These are phyloP conservation scores for Epithele typhae DNA, from an alignment of 768 basidiomycete genomes.

Conservation along the genomic window DNA sequence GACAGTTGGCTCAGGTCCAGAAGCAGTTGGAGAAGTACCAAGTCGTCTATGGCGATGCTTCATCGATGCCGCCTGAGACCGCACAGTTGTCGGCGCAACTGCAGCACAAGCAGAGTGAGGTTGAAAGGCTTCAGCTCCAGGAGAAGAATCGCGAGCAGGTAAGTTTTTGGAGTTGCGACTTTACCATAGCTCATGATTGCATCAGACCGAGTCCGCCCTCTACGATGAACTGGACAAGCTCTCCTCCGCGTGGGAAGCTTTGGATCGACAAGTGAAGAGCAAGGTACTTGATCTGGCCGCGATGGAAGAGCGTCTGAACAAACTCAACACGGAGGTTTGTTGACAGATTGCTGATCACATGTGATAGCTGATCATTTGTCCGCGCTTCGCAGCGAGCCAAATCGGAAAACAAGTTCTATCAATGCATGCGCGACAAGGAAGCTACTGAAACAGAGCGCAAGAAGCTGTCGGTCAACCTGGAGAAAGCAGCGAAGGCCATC, in stretches of 20 bases:
- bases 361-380: neutral
- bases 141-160: conserved; percentile 65
- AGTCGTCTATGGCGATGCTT: conserved; percentile 55
- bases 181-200: neutral
- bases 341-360: neutral
- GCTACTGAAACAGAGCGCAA: conserved; percentile 75
- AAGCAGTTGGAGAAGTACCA: conserved; percentile 59
- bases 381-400: conserved; percentile 75
- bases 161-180: conserved; percentile 15
- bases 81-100: conserved; percentile 50
- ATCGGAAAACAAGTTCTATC: conserved; percentile 91
- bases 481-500: conserved; percentile 58
- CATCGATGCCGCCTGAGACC: conserved; percentile 46
- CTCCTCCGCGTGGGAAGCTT: conserved; percentile 80
- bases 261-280: conserved; percentile 75
- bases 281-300: conserved; percentile 80
- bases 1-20: conserved; percentile 41
- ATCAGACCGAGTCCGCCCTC: conserved; percentile 69
- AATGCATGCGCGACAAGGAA: conserved; percentile 87
- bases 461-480: conserved; percentile 47
- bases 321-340: conserved; percentile 65
- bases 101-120: conserved; percentile 62
- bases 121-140: conserved; percentile 56
- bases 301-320: conserved; percentile 69
- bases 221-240: conserved; percentile 84